A percentile compares a stretch with the other conserved stretches of the same genome.
Evolutionary conservation across 257 asterid species (phyloP).

Genomic region (Solanum piurae): DNA sequence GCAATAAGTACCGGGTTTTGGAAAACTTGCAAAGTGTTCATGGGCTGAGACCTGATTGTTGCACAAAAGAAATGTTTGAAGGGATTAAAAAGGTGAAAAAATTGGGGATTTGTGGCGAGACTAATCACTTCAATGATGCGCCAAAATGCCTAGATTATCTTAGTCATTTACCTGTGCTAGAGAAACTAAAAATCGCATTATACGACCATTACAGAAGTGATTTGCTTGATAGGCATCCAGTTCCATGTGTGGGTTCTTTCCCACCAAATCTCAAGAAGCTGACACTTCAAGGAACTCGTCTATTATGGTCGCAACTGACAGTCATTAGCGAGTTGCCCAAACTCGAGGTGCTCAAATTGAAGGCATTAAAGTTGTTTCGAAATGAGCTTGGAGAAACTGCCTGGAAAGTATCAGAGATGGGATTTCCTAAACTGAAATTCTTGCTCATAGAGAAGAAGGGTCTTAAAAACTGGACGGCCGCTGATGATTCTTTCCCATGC

Average conservation of each 20-base stretch:
- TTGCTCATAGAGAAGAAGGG: not conserved
- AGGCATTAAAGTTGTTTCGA: not conserved
- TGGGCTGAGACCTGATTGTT: not conserved
- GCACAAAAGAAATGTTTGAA: not conserved
- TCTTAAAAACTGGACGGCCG: not conserved
- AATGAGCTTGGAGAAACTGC: not conserved
- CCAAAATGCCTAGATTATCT: no score
- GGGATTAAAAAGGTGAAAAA: not conserved
- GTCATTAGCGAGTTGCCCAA: not conserved
- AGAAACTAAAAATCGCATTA: accelerated
- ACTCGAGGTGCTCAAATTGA: not conserved
- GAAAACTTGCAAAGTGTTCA: not conserved
- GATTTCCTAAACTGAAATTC: not conserved
- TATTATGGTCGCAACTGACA: not conserved
- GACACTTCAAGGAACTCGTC: not conserved
- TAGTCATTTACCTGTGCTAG: no score
- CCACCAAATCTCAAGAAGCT: not conserved
- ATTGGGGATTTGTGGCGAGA: no score
- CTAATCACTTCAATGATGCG: no score
- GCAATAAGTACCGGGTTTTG: not conserved
- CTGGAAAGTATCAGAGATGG: not conserved
- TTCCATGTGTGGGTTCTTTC: not conserved
- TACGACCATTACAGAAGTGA: accelerated
- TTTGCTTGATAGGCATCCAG: not conserved
- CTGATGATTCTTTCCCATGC: not conserved